These are phyloP conservation scores for Clitopilus passeckerianus DNA, from an alignment of 768 basidiomycete genomes.

Conservation along the genomic window DNA sequence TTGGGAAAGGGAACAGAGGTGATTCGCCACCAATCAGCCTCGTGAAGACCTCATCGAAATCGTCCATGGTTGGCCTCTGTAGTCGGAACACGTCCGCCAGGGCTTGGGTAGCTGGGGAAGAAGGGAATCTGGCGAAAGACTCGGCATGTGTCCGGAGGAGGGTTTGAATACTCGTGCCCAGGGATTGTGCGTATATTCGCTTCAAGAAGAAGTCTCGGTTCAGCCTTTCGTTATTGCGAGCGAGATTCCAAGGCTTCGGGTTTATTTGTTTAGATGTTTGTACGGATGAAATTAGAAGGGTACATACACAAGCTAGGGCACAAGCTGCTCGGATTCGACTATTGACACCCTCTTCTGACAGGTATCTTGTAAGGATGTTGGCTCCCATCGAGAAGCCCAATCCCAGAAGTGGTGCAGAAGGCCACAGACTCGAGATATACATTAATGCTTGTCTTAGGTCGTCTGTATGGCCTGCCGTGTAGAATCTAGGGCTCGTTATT, in stretches of 20 bases:
- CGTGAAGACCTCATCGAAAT: slow-evolving; percentile 45
- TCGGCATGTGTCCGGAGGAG: slow-evolving; percentile 35
- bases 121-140: slow-evolving; percentile 33
- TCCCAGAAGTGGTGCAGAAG: slow-evolving; percentile 65
- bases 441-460: slow-evolving; percentile 67
- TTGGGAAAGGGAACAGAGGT: slow-evolving; percentile 24
- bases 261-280: neutral
- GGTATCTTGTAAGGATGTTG: slow-evolving; percentile 70
- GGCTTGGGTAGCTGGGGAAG: slow-evolving; percentile 30
- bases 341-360: slow-evolving; percentile 63
- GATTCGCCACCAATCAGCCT: slow-evolving; percentile 43
- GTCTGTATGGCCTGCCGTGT: slow-evolving; percentile 70
- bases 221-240: slow-evolving; percentile 25
- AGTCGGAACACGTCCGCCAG: slow-evolving; percentile 27
- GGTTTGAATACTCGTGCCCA: slow-evolving; percentile 54
- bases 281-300: slow-evolving; percentile 5
- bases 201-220: slow-evolving; percentile 16
- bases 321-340: slow-evolving; percentile 50
- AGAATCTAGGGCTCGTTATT: slow-evolving; percentile 65
- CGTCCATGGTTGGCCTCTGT: slow-evolving; percentile 31
- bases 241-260: slow-evolving; percentile 29
- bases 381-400: slow-evolving; percentile 83
- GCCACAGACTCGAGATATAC: slow-evolving; percentile 57
- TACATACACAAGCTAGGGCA: slow-evolving; percentile 55
- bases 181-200: neutral